A percentile compares a stretch with the other conserved stretches of the same genome.
Evolutionary conservation across 2,329 filamentous ascomycete genomes (phyloP).

Genomic region (Arthrobotrys sphaeroides): DNA sequence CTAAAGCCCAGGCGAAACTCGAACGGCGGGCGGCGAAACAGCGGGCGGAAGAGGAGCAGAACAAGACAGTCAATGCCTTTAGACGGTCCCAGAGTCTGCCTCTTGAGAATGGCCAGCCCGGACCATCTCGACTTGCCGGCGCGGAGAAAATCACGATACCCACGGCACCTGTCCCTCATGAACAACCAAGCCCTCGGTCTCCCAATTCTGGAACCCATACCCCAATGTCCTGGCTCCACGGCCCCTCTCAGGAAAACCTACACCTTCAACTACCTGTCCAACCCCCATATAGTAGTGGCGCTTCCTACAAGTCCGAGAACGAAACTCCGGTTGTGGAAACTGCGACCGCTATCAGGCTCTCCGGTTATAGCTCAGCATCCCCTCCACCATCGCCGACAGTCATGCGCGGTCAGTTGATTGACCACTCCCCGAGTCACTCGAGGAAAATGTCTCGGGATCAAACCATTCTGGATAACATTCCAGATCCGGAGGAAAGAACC

Average conservation of each 20-base stretch:
- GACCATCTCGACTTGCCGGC: slow-evolving; percentile 51
- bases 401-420: slow-evolving; percentile 35
- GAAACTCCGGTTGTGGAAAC: slow-evolving; percentile 40
- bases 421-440: slow-evolving; percentile 53
- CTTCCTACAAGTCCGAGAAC: slow-evolving; percentile 42
- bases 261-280: slow-evolving; percentile 12
- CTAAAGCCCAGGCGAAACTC: slow-evolving; percentile 72
- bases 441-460: slow-evolving; percentile 55
- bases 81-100: slow-evolving; percentile 28
- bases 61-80: slow-evolving; percentile 31
- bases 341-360: slow-evolving; percentile 51
- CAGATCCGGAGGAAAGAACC: slow-evolving; percentile 51
- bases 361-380: slow-evolving; percentile 47
- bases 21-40: slow-evolving; percentile 75
- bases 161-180: slow-evolving; percentile 4
- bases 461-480: slow-evolving; percentile 51
- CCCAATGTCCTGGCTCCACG: slow-evolving; percentile 57
- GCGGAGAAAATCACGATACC: slow-evolving; percentile 59
- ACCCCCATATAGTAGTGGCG: slow-evolving; percentile 17
- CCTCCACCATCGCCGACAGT: slow-evolving; percentile 44
- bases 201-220: slow-evolving; percentile 55
- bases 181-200: slow-evolving; percentile 16
- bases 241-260: slow-evolving; percentile 56
- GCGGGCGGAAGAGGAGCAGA: slow-evolving; percentile 67
- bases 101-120: slow-evolving; percentile 47